Base-by-base conservation (phyloP, 2,329 filamentous ascomycete species). In the Aspergillus felis region DNA sequence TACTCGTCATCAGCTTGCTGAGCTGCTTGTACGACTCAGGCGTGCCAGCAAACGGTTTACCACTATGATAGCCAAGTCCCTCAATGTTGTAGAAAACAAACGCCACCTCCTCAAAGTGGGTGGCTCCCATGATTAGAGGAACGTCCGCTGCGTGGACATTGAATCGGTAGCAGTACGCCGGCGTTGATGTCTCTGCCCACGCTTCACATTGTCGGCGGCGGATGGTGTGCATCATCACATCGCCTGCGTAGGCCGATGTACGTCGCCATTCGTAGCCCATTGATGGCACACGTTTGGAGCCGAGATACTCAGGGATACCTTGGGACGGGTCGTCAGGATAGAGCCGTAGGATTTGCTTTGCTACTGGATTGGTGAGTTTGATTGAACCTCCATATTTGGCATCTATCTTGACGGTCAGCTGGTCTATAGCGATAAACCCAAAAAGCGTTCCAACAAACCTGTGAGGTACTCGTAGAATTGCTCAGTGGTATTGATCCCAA, bases 161-260 rank as follows among this genome's bases (percentile, higher is more conserved):
- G 76, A 87, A 88, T 50, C 82, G 80, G 72, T 86, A 88, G 64
- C 80, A 82, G 74, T 85, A 87, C 9, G 82, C 82, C 6, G 80
- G 74, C 2, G 83, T 64, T 14, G 74, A 72, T 29, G 75, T 70
- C 9, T 72, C 72, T 12, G 82, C 74, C 79, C 82, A 85, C 1
- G 76, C 73, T 62, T 83, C 74, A 59, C 79, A 81, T 4, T 81
- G 79, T 24, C 79, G 73, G 3, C 85, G 78, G 1, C 84, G 79
- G 32, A 80, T 78, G 4, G 81, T 84, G 57, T 84, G 82, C 71
- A 87, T 82, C 51, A 73, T 67, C 1, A 76, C 69, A 67, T 88
- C 85, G 9, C 85, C 84, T 3, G 72, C 69, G 62, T 81, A 84
- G 1, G 84, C 82, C 5, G 79, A 78, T 14, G 75, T 76, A 53